Conservation (phyloP, 192 early-diverging fungal genomes). For the Coemansia sp. region DNA sequence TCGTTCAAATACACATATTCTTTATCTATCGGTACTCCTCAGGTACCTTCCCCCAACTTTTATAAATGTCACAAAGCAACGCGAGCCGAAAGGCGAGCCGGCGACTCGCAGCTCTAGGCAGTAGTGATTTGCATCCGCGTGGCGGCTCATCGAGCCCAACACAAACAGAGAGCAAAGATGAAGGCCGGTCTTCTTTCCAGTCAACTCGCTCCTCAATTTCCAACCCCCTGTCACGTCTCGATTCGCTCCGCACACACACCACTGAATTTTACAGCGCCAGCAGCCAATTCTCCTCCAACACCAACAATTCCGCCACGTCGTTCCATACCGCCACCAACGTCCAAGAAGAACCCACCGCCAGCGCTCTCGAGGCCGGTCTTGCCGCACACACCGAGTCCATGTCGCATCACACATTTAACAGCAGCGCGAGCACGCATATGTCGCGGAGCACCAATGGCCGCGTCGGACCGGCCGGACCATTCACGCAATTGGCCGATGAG, state of each 20-base stretch:
- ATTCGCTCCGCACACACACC: conserved; percentile 19
- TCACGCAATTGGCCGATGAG: not conserved
- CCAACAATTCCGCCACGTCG: conserved; percentile 8
- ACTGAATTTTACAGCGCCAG: conserved; percentile 41
- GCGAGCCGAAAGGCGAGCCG: conserved; percentile 4
- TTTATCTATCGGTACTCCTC: not conserved
- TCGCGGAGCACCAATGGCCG: not conserved
- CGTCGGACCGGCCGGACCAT: not conserved
- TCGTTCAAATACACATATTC: not conserved
- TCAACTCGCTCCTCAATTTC: conserved; percentile 5
- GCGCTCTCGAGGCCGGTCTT: not conserved
- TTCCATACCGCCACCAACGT: conserved; percentile 33
- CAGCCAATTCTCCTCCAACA: conserved; percentile 12
- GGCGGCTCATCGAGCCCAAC: not conserved
- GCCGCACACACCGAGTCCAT: not conserved
- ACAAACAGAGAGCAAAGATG: conserved; percentile 1
- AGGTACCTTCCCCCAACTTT: not conserved
- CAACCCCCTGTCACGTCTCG: conserved; percentile 23
- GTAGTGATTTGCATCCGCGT: not conserved
- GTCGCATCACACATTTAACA: conserved; percentile 7
- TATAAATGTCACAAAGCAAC: not conserved
- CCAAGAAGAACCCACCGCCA: not conserved
- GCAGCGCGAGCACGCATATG: conserved; percentile 1
- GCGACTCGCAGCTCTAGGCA: not conserved
- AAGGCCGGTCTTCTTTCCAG: conserved; percentile 14